These are phyloP conservation scores for Peronospora belbahrii DNA, from an alignment of 352 stramenopile species.

Conservation along the genomic window DNA sequence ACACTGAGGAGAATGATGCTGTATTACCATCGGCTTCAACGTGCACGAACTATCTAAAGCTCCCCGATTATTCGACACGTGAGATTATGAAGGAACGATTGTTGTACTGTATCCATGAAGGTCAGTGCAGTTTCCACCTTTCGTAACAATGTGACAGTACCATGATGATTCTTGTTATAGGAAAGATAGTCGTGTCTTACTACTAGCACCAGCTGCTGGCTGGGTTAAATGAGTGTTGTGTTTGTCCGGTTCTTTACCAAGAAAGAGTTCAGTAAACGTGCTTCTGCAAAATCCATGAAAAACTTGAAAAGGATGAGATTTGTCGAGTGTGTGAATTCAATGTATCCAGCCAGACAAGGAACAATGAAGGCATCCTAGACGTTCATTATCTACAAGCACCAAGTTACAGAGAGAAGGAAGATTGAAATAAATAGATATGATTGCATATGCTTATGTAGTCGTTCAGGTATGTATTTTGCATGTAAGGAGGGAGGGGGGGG, in stretches of 20 bases:
- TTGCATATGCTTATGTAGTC: slow-evolving; percentile 1
- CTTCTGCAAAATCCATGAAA: too few relatives aligned
- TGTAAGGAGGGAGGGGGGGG: too few relatives aligned
- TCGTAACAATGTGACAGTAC: slow-evolving; percentile 29
- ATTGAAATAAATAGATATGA: background rate
- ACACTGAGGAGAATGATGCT: slow-evolving; percentile 30
- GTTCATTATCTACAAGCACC: background rate
- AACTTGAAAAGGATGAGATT: too few relatives aligned
- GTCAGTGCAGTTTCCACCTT: slow-evolving; percentile 79
- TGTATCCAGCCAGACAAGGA: too few relatives aligned
- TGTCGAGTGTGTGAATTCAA: too few relatives aligned
- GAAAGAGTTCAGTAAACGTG: too few relatives aligned
- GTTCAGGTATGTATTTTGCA: slow-evolving; percentile 27
- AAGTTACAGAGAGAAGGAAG: background rate
- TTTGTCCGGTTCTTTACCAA: too few relatives aligned
- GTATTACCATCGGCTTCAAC: slow-evolving; percentile 82
- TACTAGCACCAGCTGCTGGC: too few relatives aligned
- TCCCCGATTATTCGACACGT: slow-evolving; percentile 84
- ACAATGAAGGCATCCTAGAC: too few relatives aligned
- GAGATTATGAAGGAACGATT: slow-evolving; percentile 63
- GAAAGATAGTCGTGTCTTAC: too few relatives aligned
- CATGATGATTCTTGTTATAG: too few relatives aligned
- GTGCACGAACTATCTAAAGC: slow-evolving; percentile 88
- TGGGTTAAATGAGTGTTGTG: too few relatives aligned
- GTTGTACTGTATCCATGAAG: slow-evolving; percentile 80